These are phyloP conservation scores for Fusarium neocosmosporiellum DNA, from an alignment of 2,329 filamentous ascomycete species.

Conservation along the genomic window DNA sequence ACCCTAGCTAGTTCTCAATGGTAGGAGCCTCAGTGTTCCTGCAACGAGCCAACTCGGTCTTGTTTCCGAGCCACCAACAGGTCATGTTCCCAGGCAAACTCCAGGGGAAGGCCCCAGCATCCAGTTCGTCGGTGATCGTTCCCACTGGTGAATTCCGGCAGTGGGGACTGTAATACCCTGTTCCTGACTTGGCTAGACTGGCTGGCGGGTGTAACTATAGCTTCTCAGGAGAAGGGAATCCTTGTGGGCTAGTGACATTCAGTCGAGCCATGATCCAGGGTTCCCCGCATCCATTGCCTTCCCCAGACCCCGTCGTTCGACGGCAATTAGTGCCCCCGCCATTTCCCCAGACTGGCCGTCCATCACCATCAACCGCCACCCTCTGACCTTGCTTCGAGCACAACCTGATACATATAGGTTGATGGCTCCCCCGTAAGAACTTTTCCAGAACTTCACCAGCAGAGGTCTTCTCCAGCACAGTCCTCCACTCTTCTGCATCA, in stretches of 20 bases:
- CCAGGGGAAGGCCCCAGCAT: neutral
- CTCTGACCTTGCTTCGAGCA: neutral
- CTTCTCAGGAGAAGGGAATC: neutral
- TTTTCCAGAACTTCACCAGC: neutral
- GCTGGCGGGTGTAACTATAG: neutral
- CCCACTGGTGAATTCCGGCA: constrained; percentile 6
- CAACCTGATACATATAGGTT: neutral
- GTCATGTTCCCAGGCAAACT: neutral
- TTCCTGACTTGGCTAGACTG: neutral
- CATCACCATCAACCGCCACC: neutral
- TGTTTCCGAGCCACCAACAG: neutral
- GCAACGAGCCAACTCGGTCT: neutral
- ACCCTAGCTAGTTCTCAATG: neutral
- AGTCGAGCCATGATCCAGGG: neutral
- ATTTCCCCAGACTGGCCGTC: neutral
- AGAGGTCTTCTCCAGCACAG: neutral
- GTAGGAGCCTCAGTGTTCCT: neutral
- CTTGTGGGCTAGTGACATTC: neutral
- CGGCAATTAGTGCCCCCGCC: neutral
- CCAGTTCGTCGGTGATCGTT: constrained; percentile 19
- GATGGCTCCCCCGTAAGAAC: neutral
- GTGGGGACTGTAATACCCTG: neutral
- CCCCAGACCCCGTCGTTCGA: neutral
- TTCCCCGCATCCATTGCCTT: constrained; percentile 1
- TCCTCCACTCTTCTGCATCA: neutral